Evolutionary conservation across 306 rosid species (phyloP).

Genomic region (Macrotyloma uniflorum): DNA sequence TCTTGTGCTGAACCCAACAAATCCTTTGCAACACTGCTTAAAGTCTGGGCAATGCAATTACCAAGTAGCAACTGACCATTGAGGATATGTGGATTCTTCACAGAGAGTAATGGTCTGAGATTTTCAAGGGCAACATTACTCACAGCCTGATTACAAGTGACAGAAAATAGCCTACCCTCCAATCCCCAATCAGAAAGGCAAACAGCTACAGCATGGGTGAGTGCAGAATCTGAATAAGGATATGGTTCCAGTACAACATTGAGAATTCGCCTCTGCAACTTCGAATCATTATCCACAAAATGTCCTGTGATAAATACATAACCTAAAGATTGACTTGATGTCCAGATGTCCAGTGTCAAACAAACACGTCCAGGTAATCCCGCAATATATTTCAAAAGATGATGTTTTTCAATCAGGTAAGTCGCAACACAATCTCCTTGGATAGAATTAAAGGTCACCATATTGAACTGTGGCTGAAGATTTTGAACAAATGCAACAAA

Average conservation of each 20-base stretch:
- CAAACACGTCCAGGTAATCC: constrained; percentile 84
- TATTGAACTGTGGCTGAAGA: constrained; percentile 91
- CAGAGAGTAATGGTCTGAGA: constrained; percentile 76
- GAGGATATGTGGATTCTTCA: constrained; percentile 81
- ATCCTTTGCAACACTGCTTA: constrained; percentile 72
- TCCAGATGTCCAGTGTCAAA: constrained; percentile 86
- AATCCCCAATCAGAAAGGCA: constrained; percentile 92
- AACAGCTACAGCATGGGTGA: constrained; percentile 84
- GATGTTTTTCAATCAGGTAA: constrained; percentile 79
- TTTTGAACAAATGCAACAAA: constrained; percentile 83
- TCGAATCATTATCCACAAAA: constrained; percentile 92
- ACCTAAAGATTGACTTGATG: constrained; percentile 80
- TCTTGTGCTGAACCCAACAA: constrained; percentile 58
- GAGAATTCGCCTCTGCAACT: constrained; percentile 76
- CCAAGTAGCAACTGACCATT: constrained; percentile 81
- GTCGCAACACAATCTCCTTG: constrained; percentile 98
- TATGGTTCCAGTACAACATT: constrained; percentile 97
- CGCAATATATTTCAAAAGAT: constrained; percentile 62
- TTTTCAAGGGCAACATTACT: constrained; percentile 63
- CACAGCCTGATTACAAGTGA: constrained; percentile 58
- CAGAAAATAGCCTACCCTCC: constrained; percentile 78
- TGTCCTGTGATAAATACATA: constrained; percentile 87
- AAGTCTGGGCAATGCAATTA: constrained; percentile 77
- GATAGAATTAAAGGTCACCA: constrained; percentile 86
- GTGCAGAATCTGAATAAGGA: constrained; percentile 77